A percentile compares a stretch with the other conserved stretches of the same genome.
phyloP scores from a whole-genome alignment of 345 rosid genomes.

The Salix viminalis region DNA sequence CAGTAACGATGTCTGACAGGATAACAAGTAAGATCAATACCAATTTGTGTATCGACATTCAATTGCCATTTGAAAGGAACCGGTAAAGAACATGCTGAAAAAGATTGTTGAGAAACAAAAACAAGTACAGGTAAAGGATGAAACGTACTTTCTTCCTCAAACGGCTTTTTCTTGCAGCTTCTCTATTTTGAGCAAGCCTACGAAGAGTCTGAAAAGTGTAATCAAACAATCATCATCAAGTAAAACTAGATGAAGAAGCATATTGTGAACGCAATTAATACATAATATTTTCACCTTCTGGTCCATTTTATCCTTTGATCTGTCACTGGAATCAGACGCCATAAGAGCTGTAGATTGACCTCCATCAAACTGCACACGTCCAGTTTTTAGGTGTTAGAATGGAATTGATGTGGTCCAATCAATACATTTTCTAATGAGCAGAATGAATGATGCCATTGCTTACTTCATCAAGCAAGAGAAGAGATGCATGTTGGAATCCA shows the following conservation, averaged over 20 bases:
- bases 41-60: background rate
- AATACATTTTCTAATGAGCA: background rate
- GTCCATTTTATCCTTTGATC: conserved; percentile 82
- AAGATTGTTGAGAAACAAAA: background rate
- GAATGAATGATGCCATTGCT: background rate
- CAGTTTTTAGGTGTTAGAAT: conserved; percentile 11
- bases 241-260: conserved; percentile 2
- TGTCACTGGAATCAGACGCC: conserved; percentile 90
- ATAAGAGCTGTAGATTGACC: conserved; percentile 39
- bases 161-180: conserved; percentile 98
- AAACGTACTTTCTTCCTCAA: conserved; percentile 75
- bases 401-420: conserved; percentile 2
- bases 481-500: background rate
- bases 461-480: background rate
- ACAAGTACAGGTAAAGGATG: background rate
- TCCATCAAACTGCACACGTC: conserved; percentile 60
- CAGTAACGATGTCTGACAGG: background rate
- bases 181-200: conserved; percentile 96
- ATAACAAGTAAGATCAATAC: too few species aligned
- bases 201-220: conserved; percentile 71
- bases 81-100: background rate
- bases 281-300: conserved; percentile 62
- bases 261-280: conserved; percentile 11
- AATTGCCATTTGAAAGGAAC: background rate
- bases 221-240: conserved; percentile 19